Base-by-base conservation (phyloP, 495 filamentous ascomycete genomes). In the Pyrenula massariospora region DNA sequence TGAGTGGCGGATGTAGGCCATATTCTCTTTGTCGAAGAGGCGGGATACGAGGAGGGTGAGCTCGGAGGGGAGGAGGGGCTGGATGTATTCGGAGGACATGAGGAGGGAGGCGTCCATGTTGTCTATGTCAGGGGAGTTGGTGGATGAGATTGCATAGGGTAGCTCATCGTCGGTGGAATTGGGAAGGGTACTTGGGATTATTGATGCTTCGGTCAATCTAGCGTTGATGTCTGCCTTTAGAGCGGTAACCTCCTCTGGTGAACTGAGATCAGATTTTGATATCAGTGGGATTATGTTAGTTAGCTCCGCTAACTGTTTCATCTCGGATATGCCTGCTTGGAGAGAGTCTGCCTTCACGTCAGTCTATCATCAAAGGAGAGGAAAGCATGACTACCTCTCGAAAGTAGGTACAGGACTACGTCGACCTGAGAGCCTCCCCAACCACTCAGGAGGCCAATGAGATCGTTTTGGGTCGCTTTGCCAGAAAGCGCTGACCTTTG, bases 91-190 rank as follows among this genome's bases (percentile, higher is more conserved):
- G 2, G 94, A 84, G 51, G 83, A 89, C 93, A 99, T 99, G 12
- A 99, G 76, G 0, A 93, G 80, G 63, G 88, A 94, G 24, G 93
- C 93, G 64, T 99, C 93, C 89, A 99, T 96, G 50, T 78, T 85
- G 22, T 96, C 91, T 53, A 84, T 72, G 66, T 99, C 91, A 53
- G 81, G 81, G 11, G 80, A 82, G 42, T 83, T 77, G 12, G 80
- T 81, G 20, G 88, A 94, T 22, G 94, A 97, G 48, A 96, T 79
- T 8, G 90, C 84, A 66, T 87, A 95, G 8, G 89, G 84, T 10
- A 71, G 60, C 36, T 68, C 65, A 20, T 58, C 56, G 2, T 63
- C 31, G 31, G 5, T 42, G 31, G 31, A 42, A 5, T 42, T 42
- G 15, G 31, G 31, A 5, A 42, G 31, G 15, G 31, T 15, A 15